A percentile compares a stretch with the other conserved stretches of the same genome.
phyloP scores from a whole-genome alignment of 805 yeast species.

The Teunomyces gatunensis region DNA sequence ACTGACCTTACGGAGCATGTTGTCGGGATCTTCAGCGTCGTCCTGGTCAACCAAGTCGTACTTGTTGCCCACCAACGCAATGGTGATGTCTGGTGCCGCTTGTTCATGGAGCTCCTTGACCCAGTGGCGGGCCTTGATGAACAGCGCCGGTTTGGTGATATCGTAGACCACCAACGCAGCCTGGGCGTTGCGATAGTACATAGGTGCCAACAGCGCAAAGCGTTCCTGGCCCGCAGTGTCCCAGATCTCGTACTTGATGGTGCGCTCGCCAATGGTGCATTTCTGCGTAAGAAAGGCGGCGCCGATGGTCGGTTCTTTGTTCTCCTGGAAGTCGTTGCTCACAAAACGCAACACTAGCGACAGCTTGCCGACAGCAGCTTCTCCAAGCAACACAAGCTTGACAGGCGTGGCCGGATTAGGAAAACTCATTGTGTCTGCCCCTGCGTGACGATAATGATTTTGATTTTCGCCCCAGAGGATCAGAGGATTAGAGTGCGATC shows the following conservation, averaged over 20 bases:
- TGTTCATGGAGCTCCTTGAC: slow-evolving; percentile 94
- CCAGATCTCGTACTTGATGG: slow-evolving; percentile 92
- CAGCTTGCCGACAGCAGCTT: slow-evolving; percentile 97
- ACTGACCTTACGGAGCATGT: slow-evolving; percentile 69
- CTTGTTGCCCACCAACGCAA: slow-evolving; percentile 94
- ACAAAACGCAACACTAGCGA: slow-evolving; percentile 90
- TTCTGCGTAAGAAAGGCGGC: slow-evolving; percentile 96
- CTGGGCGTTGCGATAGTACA: slow-evolving; percentile 97
- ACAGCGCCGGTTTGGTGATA: slow-evolving; percentile 90
- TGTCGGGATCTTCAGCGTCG: slow-evolving; percentile 43
- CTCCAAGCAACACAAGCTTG: slow-evolving; percentile 89
- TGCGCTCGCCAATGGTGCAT: slow-evolving; percentile 79
- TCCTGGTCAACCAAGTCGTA: slow-evolving; percentile 68
- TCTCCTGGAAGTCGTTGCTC: slow-evolving; percentile 92
- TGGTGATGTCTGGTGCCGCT: slow-evolving; percentile 86
- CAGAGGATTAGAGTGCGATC: too few species aligned
- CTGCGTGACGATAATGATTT: too few species aligned
- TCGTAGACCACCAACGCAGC: slow-evolving; percentile 96
- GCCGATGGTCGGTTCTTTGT: slow-evolving; percentile 96
- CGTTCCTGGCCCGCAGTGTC: slow-evolving; percentile 99
- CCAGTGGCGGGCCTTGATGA: slow-evolving; percentile 95
- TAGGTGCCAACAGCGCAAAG: slow-evolving; percentile 92
- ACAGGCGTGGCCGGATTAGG: slow-evolving; percentile 61
- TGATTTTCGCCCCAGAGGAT: too few species aligned
- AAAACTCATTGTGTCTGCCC: slow-evolving; percentile 17